Percentiles rank a stretch among this genome's conserved stretches.
Evolutionary conservation across 139 green algal genomes (phyloP).

Genomic region (Chlamydomonas eustigma): DNA sequence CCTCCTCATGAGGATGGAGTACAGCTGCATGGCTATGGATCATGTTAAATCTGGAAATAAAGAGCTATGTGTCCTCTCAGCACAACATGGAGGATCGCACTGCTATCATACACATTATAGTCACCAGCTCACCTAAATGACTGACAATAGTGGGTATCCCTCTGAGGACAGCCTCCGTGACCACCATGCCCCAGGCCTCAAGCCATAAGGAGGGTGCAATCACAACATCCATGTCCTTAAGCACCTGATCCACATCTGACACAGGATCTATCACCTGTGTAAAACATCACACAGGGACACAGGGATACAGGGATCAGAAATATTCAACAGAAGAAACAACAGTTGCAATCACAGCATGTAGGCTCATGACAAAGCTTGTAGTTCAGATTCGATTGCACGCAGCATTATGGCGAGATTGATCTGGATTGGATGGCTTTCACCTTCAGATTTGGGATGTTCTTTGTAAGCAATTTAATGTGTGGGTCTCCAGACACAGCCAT

Average conservation of each 20-base stretch:
- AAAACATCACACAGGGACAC: too few species aligned
- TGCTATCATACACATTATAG: background rate
- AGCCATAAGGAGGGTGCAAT: constrained; percentile 47
- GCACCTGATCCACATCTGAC: constrained; percentile 19
- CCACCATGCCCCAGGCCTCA: constrained; percentile 55
- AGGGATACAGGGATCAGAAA: too few species aligned
- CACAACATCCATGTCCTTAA: constrained; percentile 23
- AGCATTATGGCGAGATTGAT: too few species aligned
- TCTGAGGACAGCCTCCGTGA: constrained; percentile 32
- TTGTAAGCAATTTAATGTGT: background rate
- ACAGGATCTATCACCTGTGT: constrained; percentile 25
- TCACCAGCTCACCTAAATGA: constrained; percentile 19
- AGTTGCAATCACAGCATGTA: too few species aligned
- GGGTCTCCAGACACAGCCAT: constrained; percentile 28
- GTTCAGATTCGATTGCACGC: too few species aligned
- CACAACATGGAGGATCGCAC: background rate
- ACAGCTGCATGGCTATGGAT: background rate
- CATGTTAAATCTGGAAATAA: background rate
- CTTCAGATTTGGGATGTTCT: constrained; percentile 12
- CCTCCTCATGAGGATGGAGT: background rate
- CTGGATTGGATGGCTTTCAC: too few species aligned
- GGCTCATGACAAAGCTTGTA: too few species aligned
- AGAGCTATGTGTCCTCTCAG: background rate
- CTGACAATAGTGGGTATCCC: constrained; percentile 35
- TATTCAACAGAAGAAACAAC: too few species aligned